These are phyloP conservation scores for Eucalyptus rudis DNA, from an alignment of 345 rosid genomes.

Conservation along the genomic window DNA sequence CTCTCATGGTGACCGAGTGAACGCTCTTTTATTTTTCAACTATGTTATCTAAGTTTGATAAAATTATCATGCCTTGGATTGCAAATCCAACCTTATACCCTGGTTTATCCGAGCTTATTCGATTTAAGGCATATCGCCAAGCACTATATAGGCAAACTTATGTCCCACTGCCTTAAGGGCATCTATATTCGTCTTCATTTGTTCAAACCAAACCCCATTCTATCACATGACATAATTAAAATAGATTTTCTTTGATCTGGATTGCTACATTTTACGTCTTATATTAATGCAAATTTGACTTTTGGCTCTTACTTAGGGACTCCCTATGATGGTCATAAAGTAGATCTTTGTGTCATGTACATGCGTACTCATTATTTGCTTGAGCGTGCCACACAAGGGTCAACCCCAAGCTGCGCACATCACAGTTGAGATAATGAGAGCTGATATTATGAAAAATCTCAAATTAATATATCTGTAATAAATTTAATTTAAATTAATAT, in stretches of 20 bases:
- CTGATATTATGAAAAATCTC: too few relatives aligned
- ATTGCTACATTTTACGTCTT: not conserved
- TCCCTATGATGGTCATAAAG: not conserved
- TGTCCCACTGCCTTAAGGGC: not conserved
- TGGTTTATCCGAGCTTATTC: not conserved
- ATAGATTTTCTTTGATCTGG: too few relatives aligned
- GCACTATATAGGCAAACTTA: not conserved
- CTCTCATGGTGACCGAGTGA: not conserved
- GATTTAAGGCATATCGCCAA: not conserved
- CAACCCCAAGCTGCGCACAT: not conserved
- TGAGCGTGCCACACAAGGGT: not conserved
- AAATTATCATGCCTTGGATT: not conserved
- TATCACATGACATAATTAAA: too few relatives aligned
- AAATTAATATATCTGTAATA: too few relatives aligned
- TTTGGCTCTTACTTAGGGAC: not conserved
- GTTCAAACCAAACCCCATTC: too few relatives aligned
- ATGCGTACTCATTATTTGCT: not conserved
- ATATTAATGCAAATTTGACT: not conserved
- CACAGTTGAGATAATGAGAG: accelerated
- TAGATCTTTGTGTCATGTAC: not conserved
- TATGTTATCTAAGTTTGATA: not conserved
- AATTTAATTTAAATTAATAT: too few relatives aligned
- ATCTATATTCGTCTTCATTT: not conserved
- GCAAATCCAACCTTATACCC: not conserved
- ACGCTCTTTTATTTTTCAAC: not conserved